phyloP scores from a whole-genome alignment of 2,329 filamentous ascomycete genomes.

The Leptographium flavum region DNA sequence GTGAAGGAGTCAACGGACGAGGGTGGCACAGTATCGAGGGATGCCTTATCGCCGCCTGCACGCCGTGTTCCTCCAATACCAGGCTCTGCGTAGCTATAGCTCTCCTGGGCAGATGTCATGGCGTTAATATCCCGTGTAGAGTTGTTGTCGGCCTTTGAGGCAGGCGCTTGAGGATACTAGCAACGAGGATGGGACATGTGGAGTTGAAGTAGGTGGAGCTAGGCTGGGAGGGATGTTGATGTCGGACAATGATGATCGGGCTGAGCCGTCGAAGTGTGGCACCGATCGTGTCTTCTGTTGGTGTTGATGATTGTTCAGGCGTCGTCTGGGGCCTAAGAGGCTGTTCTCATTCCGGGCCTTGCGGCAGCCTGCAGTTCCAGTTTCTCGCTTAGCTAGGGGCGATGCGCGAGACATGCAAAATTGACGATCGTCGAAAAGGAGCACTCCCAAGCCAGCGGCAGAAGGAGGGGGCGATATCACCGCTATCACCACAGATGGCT shows the following conservation, averaged over 20 bases:
- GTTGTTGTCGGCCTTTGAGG: not conserved
- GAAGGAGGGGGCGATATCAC: not conserved
- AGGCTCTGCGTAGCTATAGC: not conserved
- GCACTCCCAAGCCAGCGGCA: conserved; percentile 28
- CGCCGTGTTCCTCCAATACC: not conserved
- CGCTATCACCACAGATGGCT: too few relatives aligned
- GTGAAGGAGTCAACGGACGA: not conserved
- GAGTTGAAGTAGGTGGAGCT: not conserved
- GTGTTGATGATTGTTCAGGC: conserved; percentile 34
- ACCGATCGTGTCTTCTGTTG: conserved; percentile 25
- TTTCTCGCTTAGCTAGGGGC: conserved; percentile 46
- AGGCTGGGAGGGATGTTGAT: not conserved
- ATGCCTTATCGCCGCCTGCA: not conserved
- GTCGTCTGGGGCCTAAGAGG: conserved; percentile 64
- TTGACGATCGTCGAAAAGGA: conserved; percentile 27
- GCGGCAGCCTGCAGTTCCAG: conserved; percentile 48
- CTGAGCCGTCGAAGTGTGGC: conserved; percentile 12
- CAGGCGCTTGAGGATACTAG: not conserved
- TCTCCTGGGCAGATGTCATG: not conserved
- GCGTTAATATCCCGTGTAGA: not conserved
- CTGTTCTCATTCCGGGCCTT: conserved; percentile 78
- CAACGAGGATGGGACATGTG: not conserved
- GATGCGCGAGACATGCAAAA: conserved; percentile 47
- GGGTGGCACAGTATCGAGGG: not conserved
- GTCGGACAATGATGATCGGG: not conserved